Conservation (phyloP, 306 rosid species). For the Cicer arietinum region DNA sequence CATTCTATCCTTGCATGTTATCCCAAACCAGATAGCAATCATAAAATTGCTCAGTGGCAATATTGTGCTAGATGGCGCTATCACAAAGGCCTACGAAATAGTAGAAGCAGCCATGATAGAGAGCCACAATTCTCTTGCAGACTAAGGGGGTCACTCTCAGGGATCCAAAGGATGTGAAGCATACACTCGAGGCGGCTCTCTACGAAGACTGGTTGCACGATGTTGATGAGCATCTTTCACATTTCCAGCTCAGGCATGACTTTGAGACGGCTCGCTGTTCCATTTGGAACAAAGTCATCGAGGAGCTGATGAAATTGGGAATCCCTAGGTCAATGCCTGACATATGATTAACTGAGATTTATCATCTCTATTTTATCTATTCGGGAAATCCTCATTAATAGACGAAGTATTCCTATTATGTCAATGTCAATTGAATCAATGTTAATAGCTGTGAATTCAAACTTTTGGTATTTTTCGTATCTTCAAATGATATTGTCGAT, state of each 20-base stretch:
- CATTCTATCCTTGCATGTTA: constrained; percentile 28
- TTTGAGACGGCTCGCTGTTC: background rate
- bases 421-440: background rate
- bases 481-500: background rate
- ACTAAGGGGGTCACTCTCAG: constrained; percentile 3
- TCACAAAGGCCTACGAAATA: background rate
- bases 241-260: background rate
- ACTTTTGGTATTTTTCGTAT: background rate
- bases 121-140: background rate
- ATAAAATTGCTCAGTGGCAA: constrained; percentile 27
- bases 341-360: background rate
- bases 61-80: constrained; percentile 7
- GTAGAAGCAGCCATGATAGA: background rate
- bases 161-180: background rate
- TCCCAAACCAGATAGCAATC: constrained; percentile 15
- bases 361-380: background rate
- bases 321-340: background rate
- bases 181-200: background rate
- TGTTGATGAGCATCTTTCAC: background rate
- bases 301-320: constrained; percentile 7
- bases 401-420: background rate
- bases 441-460: background rate
- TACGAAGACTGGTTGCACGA: background rate
- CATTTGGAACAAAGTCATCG: background rate
- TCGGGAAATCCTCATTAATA: background rate